These are phyloP conservation scores for Pugionium cornutum DNA, from an alignment of 345 rosid species.

Conservation along the genomic window DNA sequence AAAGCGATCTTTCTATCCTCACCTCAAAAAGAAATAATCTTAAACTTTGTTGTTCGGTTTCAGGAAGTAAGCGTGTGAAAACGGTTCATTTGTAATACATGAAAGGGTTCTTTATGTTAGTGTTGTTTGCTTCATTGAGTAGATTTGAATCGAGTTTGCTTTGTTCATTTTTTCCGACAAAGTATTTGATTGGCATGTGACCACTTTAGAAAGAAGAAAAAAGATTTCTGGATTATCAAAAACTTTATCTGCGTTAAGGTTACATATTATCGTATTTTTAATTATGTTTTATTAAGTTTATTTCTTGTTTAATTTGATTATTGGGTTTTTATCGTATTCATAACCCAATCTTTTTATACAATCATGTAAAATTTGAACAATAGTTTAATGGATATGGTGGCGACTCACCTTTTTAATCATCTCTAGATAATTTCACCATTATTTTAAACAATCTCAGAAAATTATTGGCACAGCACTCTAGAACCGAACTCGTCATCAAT, in stretches of 20 bases:
- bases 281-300: constrained; percentile 3
- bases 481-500: constrained; percentile 1
- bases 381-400: constrained; percentile 7
- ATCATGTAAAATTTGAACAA: neutral
- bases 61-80: constrained; percentile 21
- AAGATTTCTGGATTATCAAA: neutral
- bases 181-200: neutral
- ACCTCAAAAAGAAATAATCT: neutral
- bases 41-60: constrained; percentile 16
- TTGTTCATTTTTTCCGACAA: constrained; percentile 22
- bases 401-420: constrained; percentile 1
- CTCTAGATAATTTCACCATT: no score
- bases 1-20: constrained; percentile 10
- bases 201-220: neutral
- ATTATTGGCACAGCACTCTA: neutral
- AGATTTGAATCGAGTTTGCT: constrained; percentile 10
- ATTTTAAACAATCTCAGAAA: neutral
- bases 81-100: constrained; percentile 15
- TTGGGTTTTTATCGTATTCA: neutral
- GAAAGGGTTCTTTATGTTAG: constrained; percentile 27
- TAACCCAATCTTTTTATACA: neutral
- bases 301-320: neutral
- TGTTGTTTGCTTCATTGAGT: constrained; percentile 30
- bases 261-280: neutral
- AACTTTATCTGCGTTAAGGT: neutral